Base-by-base conservation (phyloP, 768 basidiomycete species). In the Trametes cubensis region DNA sequence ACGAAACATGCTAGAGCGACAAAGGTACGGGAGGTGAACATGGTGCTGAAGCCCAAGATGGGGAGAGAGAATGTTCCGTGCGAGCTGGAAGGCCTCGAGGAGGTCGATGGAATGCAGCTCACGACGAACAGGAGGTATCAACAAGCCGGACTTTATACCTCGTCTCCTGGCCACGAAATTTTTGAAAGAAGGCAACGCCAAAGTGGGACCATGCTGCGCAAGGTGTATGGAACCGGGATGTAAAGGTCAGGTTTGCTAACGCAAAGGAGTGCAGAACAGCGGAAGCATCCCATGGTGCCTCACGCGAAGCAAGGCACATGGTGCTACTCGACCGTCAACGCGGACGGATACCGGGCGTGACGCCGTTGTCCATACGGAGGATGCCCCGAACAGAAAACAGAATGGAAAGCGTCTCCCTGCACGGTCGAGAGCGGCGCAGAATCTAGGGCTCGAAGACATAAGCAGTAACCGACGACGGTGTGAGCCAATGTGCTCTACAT, bases 271-370 rank as follows among this genome's bases (percentile, higher is more conserved):
- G 49, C 39, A 50, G 18, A n/a, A 40, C 39, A 41, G 57, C 48
- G 57, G 57, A 58, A 42, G 41, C 57, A 50, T 50, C 48, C 17
- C 57, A 58, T 58, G 48, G 57, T 42, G 47, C 58, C 58, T 59
- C 49, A 30, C 41, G 41, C 49, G 58, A 59, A 59, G 58, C 49
- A 42, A 50, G 58, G 58, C 58, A 51, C 58, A 59, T 44, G 49
- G 28, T 44, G 47, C 30, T 20, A 17, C 14, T 50, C 58, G 41
- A 59, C 51, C 6, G 49, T 13, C 40, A 47, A 18, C 26, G 49
- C 49, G 41, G 42, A 34, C 10, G 41, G 8, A 7, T 26, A 34
- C 26, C 46, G 26, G 49, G 26, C 25, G 21, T 34, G 41, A 49
- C 38, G 49, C 58, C 11, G 58, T 18, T 7, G 25, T 6, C 48